Evolutionary conservation across 2,329 filamentous ascomycete genomes (phyloP).

Genomic region (Macroventuria anomochaeta): DNA sequence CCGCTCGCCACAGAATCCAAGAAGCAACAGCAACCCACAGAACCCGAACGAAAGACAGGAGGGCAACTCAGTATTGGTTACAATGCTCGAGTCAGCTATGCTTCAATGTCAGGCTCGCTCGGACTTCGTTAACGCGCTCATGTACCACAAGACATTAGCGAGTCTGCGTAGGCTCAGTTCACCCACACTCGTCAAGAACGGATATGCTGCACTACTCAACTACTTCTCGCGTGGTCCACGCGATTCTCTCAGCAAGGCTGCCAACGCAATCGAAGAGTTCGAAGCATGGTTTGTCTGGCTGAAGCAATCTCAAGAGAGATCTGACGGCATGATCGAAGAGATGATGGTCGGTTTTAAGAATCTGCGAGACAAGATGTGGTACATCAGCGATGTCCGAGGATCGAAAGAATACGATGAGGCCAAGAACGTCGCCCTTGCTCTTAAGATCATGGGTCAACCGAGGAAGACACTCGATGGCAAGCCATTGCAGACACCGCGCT

Average conservation of each 20-base stretch:
- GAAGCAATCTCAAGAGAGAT: conserved; percentile 79
- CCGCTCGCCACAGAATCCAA: conserved; percentile 46
- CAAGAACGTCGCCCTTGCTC: conserved; percentile 80
- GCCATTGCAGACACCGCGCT: conserved; percentile 47
- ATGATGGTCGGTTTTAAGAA: conserved; percentile 77
- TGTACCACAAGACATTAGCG: conserved; percentile 83
- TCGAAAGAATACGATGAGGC: conserved; percentile 88
- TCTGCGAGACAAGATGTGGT: conserved; percentile 98
- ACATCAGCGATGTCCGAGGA: conserved; percentile 89
- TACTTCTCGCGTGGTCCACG: conserved; percentile 76
- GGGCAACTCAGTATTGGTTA: conserved; percentile 63
- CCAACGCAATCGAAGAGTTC: conserved; percentile 76
- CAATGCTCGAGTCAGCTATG: conserved; percentile 79
- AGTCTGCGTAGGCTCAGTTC: conserved; percentile 71
- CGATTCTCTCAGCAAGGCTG: conserved; percentile 72
- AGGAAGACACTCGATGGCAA: conserved; percentile 52
- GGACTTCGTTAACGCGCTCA: conserved; percentile 82
- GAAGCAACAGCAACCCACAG: conserved; percentile 52
- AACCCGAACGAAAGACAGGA: conserved; percentile 35
- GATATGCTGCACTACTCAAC: conserved; percentile 74
- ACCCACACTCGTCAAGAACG: conserved; percentile 67
- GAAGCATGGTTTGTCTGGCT: conserved; percentile 84
- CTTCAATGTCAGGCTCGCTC: conserved; percentile 77
- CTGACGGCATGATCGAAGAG: conserved; percentile 74
- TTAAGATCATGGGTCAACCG: conserved; percentile 84